Base-by-base conservation (phyloP, 768 basidiomycete species). In the Amanita polypyramis region DNA sequence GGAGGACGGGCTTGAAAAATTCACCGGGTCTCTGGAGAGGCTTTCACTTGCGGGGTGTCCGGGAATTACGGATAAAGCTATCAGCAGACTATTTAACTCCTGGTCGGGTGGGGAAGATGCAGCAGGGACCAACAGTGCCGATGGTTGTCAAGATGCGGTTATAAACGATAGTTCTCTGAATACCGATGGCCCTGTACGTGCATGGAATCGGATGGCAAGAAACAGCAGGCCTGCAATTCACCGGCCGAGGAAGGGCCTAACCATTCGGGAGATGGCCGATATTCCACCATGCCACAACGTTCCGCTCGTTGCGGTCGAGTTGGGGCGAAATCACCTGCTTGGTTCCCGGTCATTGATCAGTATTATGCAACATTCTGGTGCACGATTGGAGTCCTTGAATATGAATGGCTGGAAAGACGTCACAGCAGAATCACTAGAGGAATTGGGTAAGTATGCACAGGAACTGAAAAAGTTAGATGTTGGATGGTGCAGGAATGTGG, bases 401-500 rank as follows among this genome's bases (percentile, higher is more conserved):
- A 74, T 98, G 57, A 90, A 92, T 45, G 82, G 86, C 2, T 80
- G 86, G 79, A 82, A 82, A 58, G 74, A 74, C 3, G 70, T 77
- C 0, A 69, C 72, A 0, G 67, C 72, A 29, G 76, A 76, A 10
- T 63, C 66, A 17, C 44, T 76, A 44, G 56, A 53, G 25, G 50
- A 49, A 49, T 56, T 75, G 20, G 66, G 61, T 32, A 8, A 69
- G 62, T 47, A 56, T 11, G 64, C 59, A 12, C 58, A 54, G 2
- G 64, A 71, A 30, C 52, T 95, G 58, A 65, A 60, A 55, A 72
- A 67, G 58, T 52, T 97, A 34, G 87, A 98, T 58, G 63, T 93
- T 2, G 85, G 93, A 1, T 98, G 85, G 77, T 92, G 92, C 56
- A 68, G 94, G 41, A 73, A 76, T 17, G 72, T 87, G 34, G 84